A percentile compares a stretch with the other conserved stretches of the same genome.
Evolutionary conservation across 257 asterid genomes (phyloP).

Genomic region (Buddleja alternifolia): DNA sequence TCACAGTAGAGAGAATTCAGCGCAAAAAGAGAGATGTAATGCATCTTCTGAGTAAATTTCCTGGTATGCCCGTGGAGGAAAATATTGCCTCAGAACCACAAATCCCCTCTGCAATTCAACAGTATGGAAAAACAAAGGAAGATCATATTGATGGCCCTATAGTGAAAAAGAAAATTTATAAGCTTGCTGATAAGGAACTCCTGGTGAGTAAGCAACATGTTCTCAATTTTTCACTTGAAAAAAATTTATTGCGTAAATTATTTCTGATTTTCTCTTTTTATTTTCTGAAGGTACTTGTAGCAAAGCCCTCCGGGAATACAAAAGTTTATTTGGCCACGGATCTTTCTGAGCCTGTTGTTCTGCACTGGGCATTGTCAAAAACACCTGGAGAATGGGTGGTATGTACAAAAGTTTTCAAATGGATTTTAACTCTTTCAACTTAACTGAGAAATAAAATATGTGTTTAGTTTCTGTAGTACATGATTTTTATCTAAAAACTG

Average conservation of each 20-base stretch:
- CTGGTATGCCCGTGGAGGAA: slow-evolving; percentile 45
- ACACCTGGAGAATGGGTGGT: slow-evolving; percentile 92
- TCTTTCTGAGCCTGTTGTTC: slow-evolving; percentile 68
- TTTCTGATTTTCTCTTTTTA: not conserved
- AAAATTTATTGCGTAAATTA: not conserved
- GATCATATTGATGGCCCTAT: slow-evolving; percentile 57
- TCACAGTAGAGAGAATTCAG: slow-evolving; percentile 58
- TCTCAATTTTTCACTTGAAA: not conserved
- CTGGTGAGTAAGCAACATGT: slow-evolving; percentile 53
- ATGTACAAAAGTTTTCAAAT: slow-evolving; percentile 32
- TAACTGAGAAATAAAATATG: slow-evolving; percentile 8
- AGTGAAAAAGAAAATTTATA: slow-evolving; percentile 54
- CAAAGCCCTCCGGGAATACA: slow-evolving; percentile 59
- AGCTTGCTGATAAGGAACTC: slow-evolving; percentile 71
- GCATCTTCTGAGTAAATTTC: slow-evolving; percentile 63
- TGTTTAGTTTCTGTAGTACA: slow-evolving; percentile 4
- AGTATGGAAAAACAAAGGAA: slow-evolving; percentile 57
- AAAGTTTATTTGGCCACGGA: slow-evolving; percentile 83
- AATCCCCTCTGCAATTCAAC: slow-evolving; percentile 58
- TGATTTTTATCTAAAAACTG: slow-evolving; percentile 16
- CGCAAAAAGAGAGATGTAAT: slow-evolving; percentile 80
- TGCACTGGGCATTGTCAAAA: slow-evolving; percentile 96
- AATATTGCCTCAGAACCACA: slow-evolving; percentile 46
- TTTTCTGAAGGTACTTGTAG: slow-evolving; percentile 68
- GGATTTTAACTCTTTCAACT: slow-evolving; percentile 1